Conservation (phyloP, 306 rosid species). For the Ormosia semicastrata region DNA sequence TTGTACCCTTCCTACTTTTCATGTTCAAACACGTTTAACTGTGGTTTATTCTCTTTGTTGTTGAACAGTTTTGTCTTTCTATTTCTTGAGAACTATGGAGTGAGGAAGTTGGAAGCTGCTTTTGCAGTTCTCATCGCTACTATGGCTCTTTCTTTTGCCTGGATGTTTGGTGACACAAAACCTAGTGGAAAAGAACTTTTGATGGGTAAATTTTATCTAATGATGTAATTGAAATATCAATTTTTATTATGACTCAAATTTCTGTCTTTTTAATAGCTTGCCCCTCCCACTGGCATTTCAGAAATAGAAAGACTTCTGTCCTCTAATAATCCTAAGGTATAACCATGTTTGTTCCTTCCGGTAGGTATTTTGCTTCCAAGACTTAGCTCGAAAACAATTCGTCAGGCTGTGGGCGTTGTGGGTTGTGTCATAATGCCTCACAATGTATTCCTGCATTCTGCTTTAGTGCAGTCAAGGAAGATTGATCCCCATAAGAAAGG, state of each 20-base stretch:
- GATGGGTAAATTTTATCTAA: constrained; percentile 46
- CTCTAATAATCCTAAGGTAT: background rate
- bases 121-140: constrained; percentile 77
- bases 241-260: background rate
- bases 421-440: constrained; percentile 95
- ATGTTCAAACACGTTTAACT: constrained; percentile 30
- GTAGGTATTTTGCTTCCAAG: constrained; percentile 81
- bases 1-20: background rate
- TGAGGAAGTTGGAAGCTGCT: constrained; percentile 89
- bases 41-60: constrained; percentile 24
- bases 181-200: constrained; percentile 73
- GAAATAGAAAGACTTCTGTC: background rate
- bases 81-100: constrained; percentile 89
- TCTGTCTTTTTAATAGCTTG: background rate
- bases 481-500: constrained; percentile 64
- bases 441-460: constrained; percentile 87
- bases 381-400: constrained; percentile 77
- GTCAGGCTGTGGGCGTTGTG: constrained; percentile 92
- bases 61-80: constrained; percentile 71
- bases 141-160: constrained; percentile 83
- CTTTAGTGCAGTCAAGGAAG: constrained; percentile 85
- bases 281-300: background rate
- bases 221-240: background rate
- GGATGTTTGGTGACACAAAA: constrained; percentile 85
- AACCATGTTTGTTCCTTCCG: constrained; percentile 23